These are phyloP conservation scores for Cryphonectria naterciae DNA, from an alignment of 2,329 filamentous ascomycete genomes.

Conservation along the genomic window DNA sequence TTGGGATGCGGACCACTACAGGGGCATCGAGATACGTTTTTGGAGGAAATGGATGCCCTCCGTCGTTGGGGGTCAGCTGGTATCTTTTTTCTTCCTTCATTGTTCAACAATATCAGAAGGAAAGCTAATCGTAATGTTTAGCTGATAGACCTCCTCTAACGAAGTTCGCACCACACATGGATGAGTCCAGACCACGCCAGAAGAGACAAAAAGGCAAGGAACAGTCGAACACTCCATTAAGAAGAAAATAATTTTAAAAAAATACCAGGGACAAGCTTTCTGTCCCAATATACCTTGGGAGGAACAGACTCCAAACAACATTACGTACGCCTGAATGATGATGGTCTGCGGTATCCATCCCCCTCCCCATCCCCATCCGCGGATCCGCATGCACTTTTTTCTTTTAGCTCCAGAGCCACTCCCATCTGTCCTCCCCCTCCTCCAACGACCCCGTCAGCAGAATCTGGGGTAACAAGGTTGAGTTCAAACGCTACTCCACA, in stretches of 20 bases:
- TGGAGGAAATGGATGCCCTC: neutral
- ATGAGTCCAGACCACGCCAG: neutral
- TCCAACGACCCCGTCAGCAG: neutral
- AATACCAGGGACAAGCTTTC: neutral
- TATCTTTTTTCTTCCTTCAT: neutral
- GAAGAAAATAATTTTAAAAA: neutral
- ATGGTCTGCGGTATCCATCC: neutral
- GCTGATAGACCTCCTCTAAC: neutral
- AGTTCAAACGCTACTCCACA: neutral
- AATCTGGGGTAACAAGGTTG: conserved; percentile 11
- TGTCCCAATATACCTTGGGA: neutral
- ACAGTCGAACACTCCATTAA: neutral
- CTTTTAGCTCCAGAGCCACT: neutral
- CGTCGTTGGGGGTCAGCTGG: neutral
- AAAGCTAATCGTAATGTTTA: neutral
- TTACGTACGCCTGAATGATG: neutral
- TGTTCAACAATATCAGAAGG: neutral
- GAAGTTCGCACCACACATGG: neutral
- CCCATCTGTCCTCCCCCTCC: neutral
- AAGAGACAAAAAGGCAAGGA: neutral
- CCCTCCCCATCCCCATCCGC: neutral
- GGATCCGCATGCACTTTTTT: neutral
- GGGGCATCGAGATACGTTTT: neutral
- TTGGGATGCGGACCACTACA: neutral
- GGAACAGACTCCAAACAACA: neutral